These are phyloP conservation scores for Blastomyces silverae DNA, from an alignment of 2,329 filamentous ascomycete genomes.

Conservation along the genomic window DNA sequence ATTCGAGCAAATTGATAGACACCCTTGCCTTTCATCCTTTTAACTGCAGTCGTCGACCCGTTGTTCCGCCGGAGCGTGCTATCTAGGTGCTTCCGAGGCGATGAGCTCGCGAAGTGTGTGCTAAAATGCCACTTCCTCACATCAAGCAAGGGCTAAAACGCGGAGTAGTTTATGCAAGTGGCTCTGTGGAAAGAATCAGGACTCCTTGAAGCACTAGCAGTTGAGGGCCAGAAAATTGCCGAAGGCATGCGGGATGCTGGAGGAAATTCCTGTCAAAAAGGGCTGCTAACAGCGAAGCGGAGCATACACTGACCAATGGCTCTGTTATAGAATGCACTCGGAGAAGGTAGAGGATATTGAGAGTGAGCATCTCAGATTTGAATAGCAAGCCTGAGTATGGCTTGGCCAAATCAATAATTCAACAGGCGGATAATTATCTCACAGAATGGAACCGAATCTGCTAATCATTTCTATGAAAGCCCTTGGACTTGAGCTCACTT, in stretches of 20 bases:
- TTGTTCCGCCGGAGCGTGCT: neutral
- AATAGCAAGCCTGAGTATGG: too few species aligned
- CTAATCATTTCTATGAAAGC: too few species aligned
- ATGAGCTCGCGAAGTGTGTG: neutral
- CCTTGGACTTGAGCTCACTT: too few species aligned
- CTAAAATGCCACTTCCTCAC: neutral
- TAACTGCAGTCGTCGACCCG: neutral
- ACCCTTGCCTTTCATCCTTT: neutral
- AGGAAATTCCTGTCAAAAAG: neutral
- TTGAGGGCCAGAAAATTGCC: neutral
- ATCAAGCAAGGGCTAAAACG: neutral
- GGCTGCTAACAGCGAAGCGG: too few species aligned
- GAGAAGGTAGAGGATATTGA: too few species aligned
- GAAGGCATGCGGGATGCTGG: neutral
- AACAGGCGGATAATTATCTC: too few species aligned
- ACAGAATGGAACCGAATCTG: too few species aligned
- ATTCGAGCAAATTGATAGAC: neutral
- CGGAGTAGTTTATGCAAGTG: neutral
- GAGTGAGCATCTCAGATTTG: too few species aligned
- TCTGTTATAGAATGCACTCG: neutral
- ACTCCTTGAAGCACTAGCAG: too few species aligned
- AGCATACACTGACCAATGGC: too few species aligned
- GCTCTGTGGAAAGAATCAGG: too few species aligned
- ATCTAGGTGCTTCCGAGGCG: neutral
- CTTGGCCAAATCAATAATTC: too few species aligned